These are phyloP conservation scores for Funneliformis geosporum DNA, from an alignment of 192 early-diverging fungal species.

Conservation along the genomic window DNA sequence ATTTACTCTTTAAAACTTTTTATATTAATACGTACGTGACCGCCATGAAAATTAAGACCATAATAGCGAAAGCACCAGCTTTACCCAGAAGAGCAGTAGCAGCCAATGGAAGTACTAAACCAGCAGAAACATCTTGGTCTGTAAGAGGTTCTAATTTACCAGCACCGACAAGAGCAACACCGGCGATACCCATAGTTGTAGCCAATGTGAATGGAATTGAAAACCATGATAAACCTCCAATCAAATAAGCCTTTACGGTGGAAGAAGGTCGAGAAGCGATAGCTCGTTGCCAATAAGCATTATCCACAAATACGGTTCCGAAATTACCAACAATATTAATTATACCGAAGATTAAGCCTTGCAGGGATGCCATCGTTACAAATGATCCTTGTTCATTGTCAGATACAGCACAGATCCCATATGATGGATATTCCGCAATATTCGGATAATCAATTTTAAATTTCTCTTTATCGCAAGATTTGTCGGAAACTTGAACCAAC, in stretches of 20 bases:
- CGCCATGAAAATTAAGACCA: constrained; percentile 75
- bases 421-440: too few relatives aligned
- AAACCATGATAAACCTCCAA: constrained; percentile 80
- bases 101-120: constrained; percentile 65
- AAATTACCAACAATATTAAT: constrained; percentile 80
- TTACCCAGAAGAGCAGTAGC: constrained; percentile 63
- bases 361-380: constrained; percentile 63
- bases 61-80: constrained; percentile 63
- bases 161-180: constrained; percentile 61
- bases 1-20: constrained; percentile 64
- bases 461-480: constrained; percentile 2
- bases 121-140: constrained; percentile 58
- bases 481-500: constrained; percentile 47
- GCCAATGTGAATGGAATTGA: constrained; percentile 74
- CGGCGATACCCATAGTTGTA: constrained; percentile 69
- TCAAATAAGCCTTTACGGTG: constrained; percentile 68
- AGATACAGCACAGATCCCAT: constrained; percentile 44
- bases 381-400: constrained; percentile 64
- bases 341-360: constrained; percentile 71
- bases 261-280: constrained; percentile 68
- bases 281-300: constrained; percentile 77
- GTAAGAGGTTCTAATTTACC: background rate
- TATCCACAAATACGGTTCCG: constrained; percentile 74
- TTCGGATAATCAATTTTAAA: background rate
- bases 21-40: constrained; percentile 66